Conservation (phyloP, 208 protist species). For the Porcisia hertigi region DNA sequence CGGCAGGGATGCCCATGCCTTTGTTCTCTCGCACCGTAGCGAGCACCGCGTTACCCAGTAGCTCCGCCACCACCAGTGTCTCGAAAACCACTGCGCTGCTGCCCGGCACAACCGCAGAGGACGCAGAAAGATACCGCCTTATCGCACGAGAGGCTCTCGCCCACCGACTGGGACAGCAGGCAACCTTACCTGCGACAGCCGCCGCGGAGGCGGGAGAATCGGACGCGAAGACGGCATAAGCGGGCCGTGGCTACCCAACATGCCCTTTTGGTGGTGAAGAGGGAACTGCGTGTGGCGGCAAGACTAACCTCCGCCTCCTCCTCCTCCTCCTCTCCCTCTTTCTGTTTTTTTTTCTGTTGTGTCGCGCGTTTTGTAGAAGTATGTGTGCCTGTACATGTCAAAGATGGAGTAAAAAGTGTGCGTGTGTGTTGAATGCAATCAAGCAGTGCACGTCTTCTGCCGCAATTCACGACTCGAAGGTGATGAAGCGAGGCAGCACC, state of each 20-base stretch:
- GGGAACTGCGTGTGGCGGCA: background rate
- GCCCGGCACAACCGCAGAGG: slow-evolving; percentile 70
- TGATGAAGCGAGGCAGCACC: background rate
- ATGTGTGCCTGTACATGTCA: background rate
- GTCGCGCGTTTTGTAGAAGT: background rate
- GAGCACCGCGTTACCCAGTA: background rate
- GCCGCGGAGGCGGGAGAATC: background rate
- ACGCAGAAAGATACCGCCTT: slow-evolving; percentile 73
- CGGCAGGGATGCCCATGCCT: slow-evolving; percentile 14
- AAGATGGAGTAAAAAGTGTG: background rate
- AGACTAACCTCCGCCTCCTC: background rate
- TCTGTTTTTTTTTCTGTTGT: no score
- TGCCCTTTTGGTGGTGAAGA: background rate
- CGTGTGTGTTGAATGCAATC: background rate
- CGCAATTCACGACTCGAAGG: background rate
- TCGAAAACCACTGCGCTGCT: slow-evolving; percentile 29
- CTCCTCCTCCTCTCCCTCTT: no score
- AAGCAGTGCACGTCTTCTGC: background rate
- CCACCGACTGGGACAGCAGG: slow-evolving; percentile 35
- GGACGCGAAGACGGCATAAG: slow-evolving; percentile 21
- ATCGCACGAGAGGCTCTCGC: slow-evolving; percentile 70
- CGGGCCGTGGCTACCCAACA: background rate
- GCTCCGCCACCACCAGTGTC: background rate
- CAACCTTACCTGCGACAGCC: background rate
- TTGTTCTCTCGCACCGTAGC: slow-evolving; percentile 12